Conservation (phyloP, 148 eudicot species). For the Arbutus unedo region DNA sequence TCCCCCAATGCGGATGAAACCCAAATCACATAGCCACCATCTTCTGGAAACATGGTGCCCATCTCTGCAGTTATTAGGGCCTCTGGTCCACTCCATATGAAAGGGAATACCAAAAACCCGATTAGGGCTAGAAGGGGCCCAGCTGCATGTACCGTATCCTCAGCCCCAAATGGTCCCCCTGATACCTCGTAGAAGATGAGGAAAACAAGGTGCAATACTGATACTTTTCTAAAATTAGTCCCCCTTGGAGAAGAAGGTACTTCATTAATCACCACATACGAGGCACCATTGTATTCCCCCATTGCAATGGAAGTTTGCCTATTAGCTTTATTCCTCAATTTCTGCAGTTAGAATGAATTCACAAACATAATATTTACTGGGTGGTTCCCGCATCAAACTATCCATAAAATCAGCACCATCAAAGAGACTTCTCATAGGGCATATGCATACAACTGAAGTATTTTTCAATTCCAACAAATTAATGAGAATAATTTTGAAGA, state of each 20-base stretch:
- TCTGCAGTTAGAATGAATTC: background rate
- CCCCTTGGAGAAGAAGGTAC: constrained; percentile 15
- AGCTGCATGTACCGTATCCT: constrained; percentile 16
- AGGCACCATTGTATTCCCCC: background rate
- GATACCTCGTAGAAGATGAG: constrained; percentile 27
- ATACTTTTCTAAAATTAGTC: background rate
- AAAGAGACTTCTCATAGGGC: background rate
- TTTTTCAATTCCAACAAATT: background rate
- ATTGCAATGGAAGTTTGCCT: background rate
- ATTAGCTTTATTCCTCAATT: background rate
- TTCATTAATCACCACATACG: constrained; percentile 12
- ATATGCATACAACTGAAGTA: background rate
- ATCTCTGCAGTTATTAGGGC: constrained; percentile 23
- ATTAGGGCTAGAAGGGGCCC: constrained; percentile 22
- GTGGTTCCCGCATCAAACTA: background rate
- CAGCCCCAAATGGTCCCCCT: constrained; percentile 21
- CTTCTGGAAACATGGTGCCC: constrained; percentile 25
- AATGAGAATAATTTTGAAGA: background rate
- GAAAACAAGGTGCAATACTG: constrained; percentile 18
- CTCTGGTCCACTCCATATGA: constrained; percentile 21
- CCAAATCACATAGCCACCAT: constrained; percentile 21
- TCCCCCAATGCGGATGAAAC: constrained; percentile 20
- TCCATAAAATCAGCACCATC: background rate
- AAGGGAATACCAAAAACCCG: constrained; percentile 17
- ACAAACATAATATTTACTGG: background rate